These are phyloP conservation scores for Orbilia oligospora DNA, from an alignment of 2,329 filamentous ascomycete species.

Conservation along the genomic window DNA sequence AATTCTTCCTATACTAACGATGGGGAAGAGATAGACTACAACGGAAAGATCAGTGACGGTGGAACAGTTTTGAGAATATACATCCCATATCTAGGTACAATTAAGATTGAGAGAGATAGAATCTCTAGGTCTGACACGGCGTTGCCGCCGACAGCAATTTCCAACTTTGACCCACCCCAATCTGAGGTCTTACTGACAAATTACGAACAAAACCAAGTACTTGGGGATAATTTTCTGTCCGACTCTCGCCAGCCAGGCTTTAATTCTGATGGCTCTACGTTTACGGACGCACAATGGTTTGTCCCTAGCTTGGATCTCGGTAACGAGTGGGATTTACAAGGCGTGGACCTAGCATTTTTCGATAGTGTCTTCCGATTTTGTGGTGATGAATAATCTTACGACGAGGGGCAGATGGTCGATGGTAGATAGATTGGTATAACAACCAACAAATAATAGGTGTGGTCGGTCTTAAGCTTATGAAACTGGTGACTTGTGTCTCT, in stretches of 20 bases:
- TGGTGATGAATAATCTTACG: neutral
- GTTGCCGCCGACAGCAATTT: too few species aligned
- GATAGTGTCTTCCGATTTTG: constrained; percentile 60
- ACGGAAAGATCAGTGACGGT: constrained; percentile 61
- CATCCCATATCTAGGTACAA: constrained; percentile 69
- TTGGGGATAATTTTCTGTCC: neutral
- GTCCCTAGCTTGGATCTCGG: constrained; percentile 3
- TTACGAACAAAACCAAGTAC: neutral
- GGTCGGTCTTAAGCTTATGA: too few species aligned
- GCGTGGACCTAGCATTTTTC: constrained; percentile 66
- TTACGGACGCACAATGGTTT: neutral
- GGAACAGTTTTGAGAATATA: constrained; percentile 66
- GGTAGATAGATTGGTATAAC: too few species aligned
- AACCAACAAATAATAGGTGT: too few species aligned
- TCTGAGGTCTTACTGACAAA: neutral
- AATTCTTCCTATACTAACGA: constrained; percentile 56
- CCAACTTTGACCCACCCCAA: neutral
- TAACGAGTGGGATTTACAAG: constrained; percentile 66
- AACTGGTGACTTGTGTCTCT: too few species aligned
- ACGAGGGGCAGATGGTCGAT: too few species aligned
- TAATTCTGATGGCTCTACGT: neutral
- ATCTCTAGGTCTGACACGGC: constrained; percentile 20
- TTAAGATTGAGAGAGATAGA: constrained; percentile 65
- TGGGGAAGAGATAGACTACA: constrained; percentile 62
- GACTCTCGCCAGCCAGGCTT: neutral